These are phyloP conservation scores for Diospyros kaki DNA, from an alignment of 148 eudicot genomes.

Conservation along the genomic window DNA sequence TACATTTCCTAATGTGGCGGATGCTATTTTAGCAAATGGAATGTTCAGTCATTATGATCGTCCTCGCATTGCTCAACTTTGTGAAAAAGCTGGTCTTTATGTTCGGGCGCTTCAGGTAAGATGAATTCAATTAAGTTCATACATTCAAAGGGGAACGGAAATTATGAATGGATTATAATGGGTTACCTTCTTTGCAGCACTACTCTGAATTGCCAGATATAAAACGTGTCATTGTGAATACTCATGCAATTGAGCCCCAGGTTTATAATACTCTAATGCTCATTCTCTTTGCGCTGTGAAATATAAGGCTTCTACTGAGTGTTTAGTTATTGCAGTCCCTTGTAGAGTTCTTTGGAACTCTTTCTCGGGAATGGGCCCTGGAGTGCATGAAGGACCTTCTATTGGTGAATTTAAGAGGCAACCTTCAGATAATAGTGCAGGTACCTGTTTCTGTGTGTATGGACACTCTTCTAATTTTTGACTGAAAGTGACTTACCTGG, in stretches of 20 bases:
- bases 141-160: not conserved
- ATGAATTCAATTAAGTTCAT: not conserved
- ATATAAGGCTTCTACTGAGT: conserved; percentile 8
- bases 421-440: conserved; percentile 98
- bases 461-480: not conserved
- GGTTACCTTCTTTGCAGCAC: conserved; percentile 56
- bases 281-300: not conserved
- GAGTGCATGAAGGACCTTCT: conserved; percentile 98
- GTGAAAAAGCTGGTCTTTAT: conserved; percentile 94
- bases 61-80: conserved; percentile 90
- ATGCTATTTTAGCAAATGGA: conserved; percentile 96
- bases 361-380: conserved; percentile 92
- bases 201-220: conserved; percentile 81
- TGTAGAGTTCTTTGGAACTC: conserved; percentile 96
- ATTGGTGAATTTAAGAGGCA: conserved; percentile 86
- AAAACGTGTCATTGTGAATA: conserved; percentile 94
- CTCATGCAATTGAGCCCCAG: conserved; percentile 99
- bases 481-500: not conserved
- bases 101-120: conserved; percentile 88
- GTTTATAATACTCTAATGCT: conserved; percentile 25
- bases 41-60: conserved; percentile 99
- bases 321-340: conserved; percentile 55
- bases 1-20: conserved; percentile 95
- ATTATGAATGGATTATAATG: conserved; percentile 4
- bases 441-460: conserved; percentile 27